Conservation (phyloP, 1,284 basidiomycete genomes). For the Sporisorium graminicola region DNA sequence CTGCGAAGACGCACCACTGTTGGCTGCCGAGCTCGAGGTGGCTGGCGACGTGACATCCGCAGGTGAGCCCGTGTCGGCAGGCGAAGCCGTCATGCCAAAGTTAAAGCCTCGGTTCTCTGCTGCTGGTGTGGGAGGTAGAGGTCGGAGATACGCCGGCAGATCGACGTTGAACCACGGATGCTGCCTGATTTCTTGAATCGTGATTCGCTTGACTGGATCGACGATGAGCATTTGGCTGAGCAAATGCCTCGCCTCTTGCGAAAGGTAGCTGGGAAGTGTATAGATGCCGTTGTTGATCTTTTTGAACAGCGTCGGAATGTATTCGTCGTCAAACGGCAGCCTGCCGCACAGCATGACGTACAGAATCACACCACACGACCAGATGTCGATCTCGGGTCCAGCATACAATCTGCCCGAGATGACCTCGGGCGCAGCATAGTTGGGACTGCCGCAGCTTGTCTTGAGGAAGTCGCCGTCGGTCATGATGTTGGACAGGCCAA, state of each 20-base stretch:
- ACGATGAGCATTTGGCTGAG: constrained; percentile 68
- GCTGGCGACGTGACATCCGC: constrained; percentile 28
- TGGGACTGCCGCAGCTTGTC: constrained; percentile 68
- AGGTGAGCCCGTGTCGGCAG: constrained; percentile 37
- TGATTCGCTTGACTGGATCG: constrained; percentile 69
- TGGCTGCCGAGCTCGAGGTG: constrained; percentile 23
- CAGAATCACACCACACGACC: constrained; percentile 69
- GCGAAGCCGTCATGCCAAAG: constrained; percentile 53
- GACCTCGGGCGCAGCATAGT: constrained; percentile 69
- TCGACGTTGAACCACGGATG: constrained; percentile 68
- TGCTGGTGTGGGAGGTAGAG: constrained; percentile 81
- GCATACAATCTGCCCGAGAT: constrained; percentile 68
- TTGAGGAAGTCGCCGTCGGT: constrained; percentile 69
- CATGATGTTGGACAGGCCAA: constrained; percentile 69
- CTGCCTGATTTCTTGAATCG: constrained; percentile 65
- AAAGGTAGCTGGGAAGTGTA: constrained; percentile 64
- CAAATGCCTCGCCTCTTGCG: constrained; percentile 64
- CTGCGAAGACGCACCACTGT: constrained; percentile 32
- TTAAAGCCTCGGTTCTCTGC: constrained; percentile 73
- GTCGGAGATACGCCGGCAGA: constrained; percentile 72
- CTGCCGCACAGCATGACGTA: constrained; percentile 69
- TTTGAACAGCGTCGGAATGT: constrained; percentile 69
- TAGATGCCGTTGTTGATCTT: constrained; percentile 69
- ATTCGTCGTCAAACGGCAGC: constrained; percentile 69
- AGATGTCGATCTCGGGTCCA: constrained; percentile 69